Percentiles rank a stretch among this genome's conserved stretches.
Conservation (phyloP, 108 stramenopile species). For the Aurantiochytrium sp. region DNA sequence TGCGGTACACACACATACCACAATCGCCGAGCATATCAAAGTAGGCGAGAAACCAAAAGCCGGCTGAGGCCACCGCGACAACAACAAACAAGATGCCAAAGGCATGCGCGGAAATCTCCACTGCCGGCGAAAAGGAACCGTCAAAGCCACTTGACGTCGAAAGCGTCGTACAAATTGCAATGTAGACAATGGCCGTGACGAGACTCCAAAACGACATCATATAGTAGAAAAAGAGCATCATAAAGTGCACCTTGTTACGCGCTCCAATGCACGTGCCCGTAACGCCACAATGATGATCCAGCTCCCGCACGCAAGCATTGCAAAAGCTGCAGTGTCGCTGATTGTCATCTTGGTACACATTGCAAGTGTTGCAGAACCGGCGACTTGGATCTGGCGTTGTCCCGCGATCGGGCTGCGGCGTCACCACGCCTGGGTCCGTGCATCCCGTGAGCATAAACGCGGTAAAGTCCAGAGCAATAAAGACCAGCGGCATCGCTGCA, state of each 20-base stretch:
- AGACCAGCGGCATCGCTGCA: neutral
- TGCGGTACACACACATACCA: neutral
- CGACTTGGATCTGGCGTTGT: neutral
- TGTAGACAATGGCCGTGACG: neutral
- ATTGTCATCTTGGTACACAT: neutral
- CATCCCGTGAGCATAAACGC: neutral
- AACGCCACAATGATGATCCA: conserved; percentile 3
- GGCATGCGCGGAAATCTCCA: neutral
- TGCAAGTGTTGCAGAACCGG: neutral
- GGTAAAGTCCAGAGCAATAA: neutral
- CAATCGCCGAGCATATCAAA: neutral
- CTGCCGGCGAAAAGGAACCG: neutral
- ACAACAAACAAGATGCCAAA: neutral
- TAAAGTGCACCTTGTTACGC: conserved; percentile 16
- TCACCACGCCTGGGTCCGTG: conserved; percentile 1
- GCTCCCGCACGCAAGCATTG: conserved; percentile 11
- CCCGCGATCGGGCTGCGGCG: neutral
- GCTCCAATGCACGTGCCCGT: neutral
- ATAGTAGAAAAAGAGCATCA: neutral
- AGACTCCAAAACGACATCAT: neutral
- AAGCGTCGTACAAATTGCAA: neutral
- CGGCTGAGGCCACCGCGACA: neutral
- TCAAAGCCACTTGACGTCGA: neutral
- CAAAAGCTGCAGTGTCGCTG: conserved; percentile 6
- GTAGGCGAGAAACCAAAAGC: neutral